A percentile compares a stretch with the other conserved stretches of the same genome.
phyloP scores from a whole-genome alignment of 176 grass and related monocot genomes.

The Ensete ventricosum region DNA sequence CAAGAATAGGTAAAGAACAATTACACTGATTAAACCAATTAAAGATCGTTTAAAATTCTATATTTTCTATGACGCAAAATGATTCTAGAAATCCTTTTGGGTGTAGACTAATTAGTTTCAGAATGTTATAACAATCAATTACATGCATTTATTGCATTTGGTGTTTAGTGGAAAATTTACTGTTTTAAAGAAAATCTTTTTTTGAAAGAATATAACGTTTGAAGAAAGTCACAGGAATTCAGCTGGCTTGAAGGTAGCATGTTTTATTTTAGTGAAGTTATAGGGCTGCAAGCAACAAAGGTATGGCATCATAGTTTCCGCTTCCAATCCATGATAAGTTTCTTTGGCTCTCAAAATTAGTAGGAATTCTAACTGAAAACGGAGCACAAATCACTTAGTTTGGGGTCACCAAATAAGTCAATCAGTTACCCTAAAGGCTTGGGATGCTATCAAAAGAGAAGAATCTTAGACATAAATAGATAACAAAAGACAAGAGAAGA shows the following conservation, averaged over 20 bases:
- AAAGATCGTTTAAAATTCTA: not conserved
- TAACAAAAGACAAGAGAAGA: not conserved
- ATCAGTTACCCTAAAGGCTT: not conserved
- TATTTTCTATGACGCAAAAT: not conserved
- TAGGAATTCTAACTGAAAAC: not conserved
- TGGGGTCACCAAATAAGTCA: not conserved
- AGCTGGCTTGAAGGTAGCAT: not conserved
- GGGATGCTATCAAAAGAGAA: not conserved
- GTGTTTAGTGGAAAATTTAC: not conserved
- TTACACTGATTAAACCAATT: too few species aligned
- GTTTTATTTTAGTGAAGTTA: too few species aligned
- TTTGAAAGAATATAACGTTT: not conserved
- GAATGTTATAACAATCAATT: not conserved
- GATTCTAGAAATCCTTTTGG: not conserved
- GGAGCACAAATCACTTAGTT: not conserved
- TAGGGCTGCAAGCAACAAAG: too few species aligned
- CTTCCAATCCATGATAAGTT: not conserved
- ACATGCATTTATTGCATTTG: not conserved
- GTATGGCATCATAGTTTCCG: not conserved
- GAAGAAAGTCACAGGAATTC: not conserved
- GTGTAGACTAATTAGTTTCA: not conserved
- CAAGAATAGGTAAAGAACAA: not conserved
- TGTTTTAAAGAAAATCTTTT: not conserved
- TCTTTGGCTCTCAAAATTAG: not conserved
- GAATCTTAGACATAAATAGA: not conserved